Evolutionary conservation across 345 rosid genomes (phyloP), one percentile per base, ranked within the genome.

Genomic region (Cardamine occulta): DNA sequence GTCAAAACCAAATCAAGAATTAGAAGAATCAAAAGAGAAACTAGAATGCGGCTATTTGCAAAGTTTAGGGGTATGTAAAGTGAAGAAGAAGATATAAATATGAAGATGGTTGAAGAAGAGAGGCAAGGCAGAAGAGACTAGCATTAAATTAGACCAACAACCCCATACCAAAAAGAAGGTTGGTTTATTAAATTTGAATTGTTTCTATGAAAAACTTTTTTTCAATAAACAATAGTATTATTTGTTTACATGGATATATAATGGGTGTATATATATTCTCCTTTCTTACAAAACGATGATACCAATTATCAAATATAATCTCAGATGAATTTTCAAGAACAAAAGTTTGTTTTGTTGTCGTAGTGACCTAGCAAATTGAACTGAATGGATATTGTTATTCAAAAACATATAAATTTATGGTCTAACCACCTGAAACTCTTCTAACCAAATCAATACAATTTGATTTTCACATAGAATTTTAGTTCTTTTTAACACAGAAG

Each of bases 121-220:
- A 66, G 58, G 49, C 72, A 66, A 53, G 31, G 70, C 40, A 58
- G 21, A n/a, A 71, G 52, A 74, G 56, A 82, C 71, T 13, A 69
- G 88, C 91, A 88, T 85, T 91, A 83, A 91, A 91, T 87, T 79
- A 72, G 85, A 66, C 83, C 87, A 88, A 85, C 93, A 87, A 91
- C 97, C 84, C 85, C 85, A 78, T 84, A 81, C 80, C 86, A 87
- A 79, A 87, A 82, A 78, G 74, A 59, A 79, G 82, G 85, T 83
- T 77, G 79, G 81, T 73, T 37, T 77, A 85, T 82, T 86, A 81
- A 87, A 84, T 89, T 77, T 75, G 39, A 81, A 74, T 80, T 73
- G 18, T 70, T 78, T 69, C 70, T 54, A 44, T 61, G 8, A 29
- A 34, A 31, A 12, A 11, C 51, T 14, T 8, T 61, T n/a, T 61